phyloP scores from a whole-genome alignment of 768 basidiomycete genomes.

The Suillus subalutaceus region DNA sequence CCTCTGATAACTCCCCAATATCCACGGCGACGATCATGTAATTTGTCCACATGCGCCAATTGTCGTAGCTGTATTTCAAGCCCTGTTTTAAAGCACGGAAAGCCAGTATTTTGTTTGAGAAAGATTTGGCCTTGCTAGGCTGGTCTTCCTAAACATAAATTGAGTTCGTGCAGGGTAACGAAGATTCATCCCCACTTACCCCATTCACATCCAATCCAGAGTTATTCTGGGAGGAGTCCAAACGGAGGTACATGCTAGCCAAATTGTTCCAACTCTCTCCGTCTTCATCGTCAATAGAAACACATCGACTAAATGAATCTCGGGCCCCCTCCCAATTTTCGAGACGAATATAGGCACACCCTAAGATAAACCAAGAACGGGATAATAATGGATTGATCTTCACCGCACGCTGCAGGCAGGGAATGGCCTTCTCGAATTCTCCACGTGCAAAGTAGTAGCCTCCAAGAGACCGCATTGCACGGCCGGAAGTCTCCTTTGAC shows the following conservation, averaged over 20 bases:
- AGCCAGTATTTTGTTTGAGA: constrained; percentile 82
- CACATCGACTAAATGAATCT: constrained; percentile 83
- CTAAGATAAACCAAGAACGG: constrained; percentile 97
- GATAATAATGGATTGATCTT: constrained; percentile 85
- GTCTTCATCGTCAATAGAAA: constrained; percentile 92
- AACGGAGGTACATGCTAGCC: constrained; percentile 89
- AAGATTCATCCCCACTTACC: constrained; percentile 17
- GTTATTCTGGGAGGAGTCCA: constrained; percentile 51
- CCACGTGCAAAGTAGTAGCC: constrained; percentile 75
- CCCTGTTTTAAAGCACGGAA: constrained; percentile 93
- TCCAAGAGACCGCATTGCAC: constrained; percentile 92
- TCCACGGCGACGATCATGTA: constrained; percentile 94
- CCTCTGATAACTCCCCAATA: constrained; percentile 89
- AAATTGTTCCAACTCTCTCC: constrained; percentile 98
- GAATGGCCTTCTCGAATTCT: constrained; percentile 64
- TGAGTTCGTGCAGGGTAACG: constrained; percentile 19
- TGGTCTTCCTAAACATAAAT: constrained; percentile 28
- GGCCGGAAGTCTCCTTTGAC: constrained; percentile 78
- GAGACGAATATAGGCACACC: constrained; percentile 81
- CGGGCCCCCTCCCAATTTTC: constrained; percentile 87
- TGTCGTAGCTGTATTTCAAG: constrained; percentile 79
- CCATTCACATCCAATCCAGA: constrained; percentile 35
- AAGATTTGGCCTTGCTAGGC: constrained; percentile 45
- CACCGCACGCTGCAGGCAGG: constrained; percentile 73
- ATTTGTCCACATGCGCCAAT: constrained; percentile 99